Evolutionary conservation across 176 grass and related monocot genomes (phyloP), one percentile per base, ranked within the genome.

Genomic region (Puya raimondii): DNA sequence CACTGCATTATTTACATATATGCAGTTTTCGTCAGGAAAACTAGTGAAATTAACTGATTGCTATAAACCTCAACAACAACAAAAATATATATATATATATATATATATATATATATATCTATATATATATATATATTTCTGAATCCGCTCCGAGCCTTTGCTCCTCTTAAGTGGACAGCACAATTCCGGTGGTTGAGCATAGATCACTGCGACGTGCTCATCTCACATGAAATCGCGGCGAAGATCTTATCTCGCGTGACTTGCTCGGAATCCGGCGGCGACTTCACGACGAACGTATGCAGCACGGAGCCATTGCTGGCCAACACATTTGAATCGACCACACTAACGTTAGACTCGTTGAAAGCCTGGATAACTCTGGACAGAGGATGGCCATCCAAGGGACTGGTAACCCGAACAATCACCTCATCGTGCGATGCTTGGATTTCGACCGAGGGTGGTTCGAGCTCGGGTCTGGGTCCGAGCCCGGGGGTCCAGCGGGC

Each of bases 201-300:
- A 47, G 67, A 48, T 48, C 48, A 72, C 63, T 48, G 25, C 56
- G 53, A 49, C 12, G 66, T 48, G 56, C 12, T 81, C 80, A 63
- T 49, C 63, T 66, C 88, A 16, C 68, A 68, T 7, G 84, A 75
- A 64, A 91, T 20, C 1, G 85, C 91, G 0, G 80, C 82, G n/a
- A 88, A 76, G 73, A 96, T 65, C 71, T 74, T 70, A 58, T 88
- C 82, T 14, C 69, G 73, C 22, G 85, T 85, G 14, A 71, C 48
- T 72, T 72, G 85, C 76, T 86, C 91, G 21, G 76, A 71, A 0
- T 80, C 88, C 4, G 76, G 10, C 9, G 76, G 10, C 65, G 88
- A 86, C 69, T 77, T 82, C 42, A 91, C 80, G 75, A 88, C 68
- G 18, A 96, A 85, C 3, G 88, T 89, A 87, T 96, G 92, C 54